A percentile compares a stretch with the other conserved stretches of the same genome.
phyloP scores from a whole-genome alignment of 257 asterid genomes.

The Solanum gandarillasii region DNA sequence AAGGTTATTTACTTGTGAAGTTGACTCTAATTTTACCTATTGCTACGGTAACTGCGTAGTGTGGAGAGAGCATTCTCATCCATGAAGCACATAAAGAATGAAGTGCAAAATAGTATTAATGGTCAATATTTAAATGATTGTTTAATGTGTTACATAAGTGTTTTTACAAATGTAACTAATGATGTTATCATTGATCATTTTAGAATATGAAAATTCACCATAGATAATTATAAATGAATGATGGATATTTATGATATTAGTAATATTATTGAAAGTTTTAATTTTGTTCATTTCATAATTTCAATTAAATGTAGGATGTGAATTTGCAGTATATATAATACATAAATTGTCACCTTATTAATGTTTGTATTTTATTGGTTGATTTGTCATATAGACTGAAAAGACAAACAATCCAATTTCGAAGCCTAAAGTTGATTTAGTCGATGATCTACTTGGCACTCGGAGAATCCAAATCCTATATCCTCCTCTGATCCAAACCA shows the following conservation, averaged over 20 bases:
- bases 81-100: not conserved
- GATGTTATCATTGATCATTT: not conserved
- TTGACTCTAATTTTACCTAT: not conserved
- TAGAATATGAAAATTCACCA: not conserved
- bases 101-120: not conserved
- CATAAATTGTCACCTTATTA: not conserved
- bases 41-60: not conserved
- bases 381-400: not conserved
- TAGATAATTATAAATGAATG: not conserved
- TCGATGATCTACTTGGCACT: not conserved
- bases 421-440: not conserved
- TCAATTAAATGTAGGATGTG: not conserved
- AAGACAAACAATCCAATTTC: no score
- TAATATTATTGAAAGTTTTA: no score
- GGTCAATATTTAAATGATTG: not conserved
- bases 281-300: not conserved
- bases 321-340: no score
- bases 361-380: no score
- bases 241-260: not conserved
- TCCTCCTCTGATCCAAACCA: not conserved
- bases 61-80: not conserved
- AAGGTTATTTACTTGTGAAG: not conserved
- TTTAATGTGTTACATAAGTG: not conserved
- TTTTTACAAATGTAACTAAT: no score
- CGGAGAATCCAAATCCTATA: not conserved